Evolutionary conservation across 352 stramenopile genomes (phyloP), one percentile per base, ranked within the genome.

Genomic region (Peronospora tabacina): DNA sequence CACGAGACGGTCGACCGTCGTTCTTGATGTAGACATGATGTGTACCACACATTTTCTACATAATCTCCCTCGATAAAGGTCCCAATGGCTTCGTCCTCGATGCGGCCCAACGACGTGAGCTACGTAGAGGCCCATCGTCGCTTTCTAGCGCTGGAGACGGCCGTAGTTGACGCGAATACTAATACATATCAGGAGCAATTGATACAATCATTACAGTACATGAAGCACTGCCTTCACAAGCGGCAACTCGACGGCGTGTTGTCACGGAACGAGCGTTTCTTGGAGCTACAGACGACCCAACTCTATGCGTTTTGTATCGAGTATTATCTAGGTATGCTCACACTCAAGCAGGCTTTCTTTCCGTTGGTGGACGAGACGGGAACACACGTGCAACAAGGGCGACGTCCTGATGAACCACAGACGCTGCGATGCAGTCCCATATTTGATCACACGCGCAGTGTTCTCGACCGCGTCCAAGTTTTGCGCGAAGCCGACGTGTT

Each of bases 251-350:
- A 90, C 63, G 71, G 75, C 43, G 58, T 81, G 17, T 64, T 92
- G 22, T 84, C 74, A 5, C 48, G 68, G 26, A 90, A 92, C 58
- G 79, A 91, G 63, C 63, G 53, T 39, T 81, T 87, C 45, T 83
- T 87, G 38, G 83, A 94, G 63, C 67, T 94, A 35, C 75, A 79
- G 29, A 92, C 80, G 46, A 51, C 67, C 43, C 81, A 94, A 58
- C 72, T 94, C 15, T 88, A 92, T 43, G 82, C 76, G 17, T 74
- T 92, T 32, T 82, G 83, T 17, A 35, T 90, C 32, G 80, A 94
- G 46, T 91, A 82, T 59, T 90, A 87, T 58, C 46, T 91, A 35
- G 82, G 72, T 4, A 81, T 88, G 60, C 70, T 91, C 8, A 70
- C 70, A 20, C 71, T 76, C 10, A 89, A 94, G 63, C 68, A 85